Evolutionary conservation across 225 moss, liverwort and hornwort genomes (phyloP).

Genomic region (Pseudisothecium myosuroides): DNA sequence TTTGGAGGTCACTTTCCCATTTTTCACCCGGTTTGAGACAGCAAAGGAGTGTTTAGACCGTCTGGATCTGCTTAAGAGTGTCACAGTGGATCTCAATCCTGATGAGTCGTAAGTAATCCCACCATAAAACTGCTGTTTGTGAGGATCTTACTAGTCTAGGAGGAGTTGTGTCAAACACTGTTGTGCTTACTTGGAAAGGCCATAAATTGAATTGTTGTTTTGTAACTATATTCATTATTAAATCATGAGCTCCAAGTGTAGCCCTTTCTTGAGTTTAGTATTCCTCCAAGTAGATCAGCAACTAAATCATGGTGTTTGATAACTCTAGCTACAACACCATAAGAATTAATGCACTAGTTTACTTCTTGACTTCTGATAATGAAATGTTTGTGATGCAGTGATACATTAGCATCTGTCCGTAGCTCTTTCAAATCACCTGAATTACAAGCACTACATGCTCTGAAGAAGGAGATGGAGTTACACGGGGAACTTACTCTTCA

Average conservation of each 20-base stretch:
- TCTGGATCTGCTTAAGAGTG: background rate
- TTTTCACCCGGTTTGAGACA: background rate
- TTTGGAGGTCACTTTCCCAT: background rate
- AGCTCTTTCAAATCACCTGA: too few relatives aligned
- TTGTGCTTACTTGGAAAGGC: too few relatives aligned
- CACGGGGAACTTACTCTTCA: background rate
- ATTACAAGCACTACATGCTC: background rate
- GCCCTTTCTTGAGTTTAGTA: background rate
- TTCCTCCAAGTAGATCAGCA: background rate
- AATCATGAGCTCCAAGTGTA: too few relatives aligned
- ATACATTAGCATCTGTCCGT: too few relatives aligned
- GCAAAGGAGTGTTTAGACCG: background rate
- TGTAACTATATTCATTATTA: too few relatives aligned
- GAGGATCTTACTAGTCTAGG: too few relatives aligned
- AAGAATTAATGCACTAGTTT: background rate
- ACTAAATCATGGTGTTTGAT: background rate
- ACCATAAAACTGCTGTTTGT: too few relatives aligned
- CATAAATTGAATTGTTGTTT: too few relatives aligned
- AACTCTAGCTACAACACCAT: background rate
- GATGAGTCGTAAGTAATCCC: background rate
- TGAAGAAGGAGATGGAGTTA: background rate
- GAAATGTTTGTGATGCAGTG: background rate
- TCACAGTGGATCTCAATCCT: background rate
- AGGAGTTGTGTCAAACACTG: too few relatives aligned
- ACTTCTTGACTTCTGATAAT: background rate